Base-by-base conservation (phyloP, 306 rosid species). In the Oemleria cerasiformis region DNA sequence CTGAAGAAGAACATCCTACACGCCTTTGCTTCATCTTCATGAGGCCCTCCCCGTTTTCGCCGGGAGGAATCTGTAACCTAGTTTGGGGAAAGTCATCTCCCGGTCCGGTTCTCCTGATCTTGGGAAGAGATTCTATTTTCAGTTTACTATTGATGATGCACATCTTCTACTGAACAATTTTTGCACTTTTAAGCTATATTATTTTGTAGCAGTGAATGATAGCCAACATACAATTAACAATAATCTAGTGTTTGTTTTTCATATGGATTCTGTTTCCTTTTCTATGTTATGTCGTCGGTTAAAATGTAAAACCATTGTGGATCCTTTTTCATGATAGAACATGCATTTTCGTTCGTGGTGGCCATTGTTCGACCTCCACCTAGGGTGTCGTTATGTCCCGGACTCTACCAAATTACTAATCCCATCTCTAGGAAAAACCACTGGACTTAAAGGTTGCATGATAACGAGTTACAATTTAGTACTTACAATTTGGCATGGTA, bases 1-100 rank as follows among this genome's bases (percentile, higher is more conserved):
- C 86, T 89, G 49, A 94, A 91, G 96, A 94, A 82, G 92, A 89
- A 91, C 82, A 80, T 94, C 58, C 84, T 94, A 43, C 84, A 87
- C 36, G 74, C 84, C 72, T 94, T 87, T 56, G 75, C 78, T 69
- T 88, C 88, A 74, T 85, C 73, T 41, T 65, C 82, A 9, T 81
- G 69, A 59, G 49, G 50, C 71, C 64, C 59, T 34, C 67, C 63
- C 25, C 39, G 19, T 70, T 71, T 71, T 54, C 63, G 69, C 65
- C 9, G 34, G 71, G 77, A 63, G 79, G 63, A 65, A 47, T 55
- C 48, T 48, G 73, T 65, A 79, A 79, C 71, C 41, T 44, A 73
- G 77, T 58, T 71, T 68, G 30, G 19, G 58, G 75, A 44, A 47
- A 25, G 64, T 62, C 59, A 4, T 20, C 34, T 4, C 72, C 51